phyloP scores from a whole-genome alignment of 2,329 filamentous ascomycete genomes.

The Monascus ruber region DNA sequence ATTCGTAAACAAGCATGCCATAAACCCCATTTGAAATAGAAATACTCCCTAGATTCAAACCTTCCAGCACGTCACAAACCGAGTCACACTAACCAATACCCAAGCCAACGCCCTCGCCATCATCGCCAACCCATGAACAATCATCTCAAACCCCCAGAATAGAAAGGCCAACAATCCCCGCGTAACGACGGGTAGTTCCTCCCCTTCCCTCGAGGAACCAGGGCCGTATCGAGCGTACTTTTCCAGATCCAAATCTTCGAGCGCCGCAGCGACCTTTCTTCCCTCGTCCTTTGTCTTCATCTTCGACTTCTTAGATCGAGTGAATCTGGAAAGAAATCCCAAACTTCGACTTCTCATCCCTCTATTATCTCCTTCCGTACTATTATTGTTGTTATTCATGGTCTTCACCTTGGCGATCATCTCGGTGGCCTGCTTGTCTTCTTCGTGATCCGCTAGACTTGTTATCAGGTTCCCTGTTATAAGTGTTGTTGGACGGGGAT shows the following conservation, averaged over 20 bases:
- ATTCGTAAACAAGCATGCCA: not conserved
- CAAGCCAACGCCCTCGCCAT: conserved; percentile 31
- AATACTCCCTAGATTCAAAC: conserved; percentile 15
- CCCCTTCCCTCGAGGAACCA: conserved; percentile 23
- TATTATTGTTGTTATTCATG: conserved; percentile 1
- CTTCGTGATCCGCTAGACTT: too few species aligned
- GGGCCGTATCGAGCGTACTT: conserved; percentile 30
- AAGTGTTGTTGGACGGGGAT: too few species aligned
- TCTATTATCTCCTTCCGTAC: conserved; percentile 3
- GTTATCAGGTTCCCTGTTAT: too few species aligned
- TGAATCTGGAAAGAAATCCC: conserved; percentile 8
- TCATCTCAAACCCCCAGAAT: conserved; percentile 26
- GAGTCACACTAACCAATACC: conserved; percentile 28
- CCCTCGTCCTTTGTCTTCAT: conserved; percentile 1
- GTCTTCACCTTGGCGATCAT: too few species aligned
- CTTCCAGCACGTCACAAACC: conserved; percentile 32
- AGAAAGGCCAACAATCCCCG: conserved; percentile 25
- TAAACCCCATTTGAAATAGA: not conserved
- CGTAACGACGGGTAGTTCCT: conserved; percentile 29
- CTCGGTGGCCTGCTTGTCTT: too few species aligned
- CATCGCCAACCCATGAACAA: conserved; percentile 27
- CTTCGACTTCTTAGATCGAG: conserved; percentile 5
- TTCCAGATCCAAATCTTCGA: conserved; percentile 36
- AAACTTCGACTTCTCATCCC: conserved; percentile 3
- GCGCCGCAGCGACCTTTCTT: conserved; percentile 15